phyloP scores from a whole-genome alignment of 2,329 filamentous ascomycete genomes.

The Alternaria postmessia region DNA sequence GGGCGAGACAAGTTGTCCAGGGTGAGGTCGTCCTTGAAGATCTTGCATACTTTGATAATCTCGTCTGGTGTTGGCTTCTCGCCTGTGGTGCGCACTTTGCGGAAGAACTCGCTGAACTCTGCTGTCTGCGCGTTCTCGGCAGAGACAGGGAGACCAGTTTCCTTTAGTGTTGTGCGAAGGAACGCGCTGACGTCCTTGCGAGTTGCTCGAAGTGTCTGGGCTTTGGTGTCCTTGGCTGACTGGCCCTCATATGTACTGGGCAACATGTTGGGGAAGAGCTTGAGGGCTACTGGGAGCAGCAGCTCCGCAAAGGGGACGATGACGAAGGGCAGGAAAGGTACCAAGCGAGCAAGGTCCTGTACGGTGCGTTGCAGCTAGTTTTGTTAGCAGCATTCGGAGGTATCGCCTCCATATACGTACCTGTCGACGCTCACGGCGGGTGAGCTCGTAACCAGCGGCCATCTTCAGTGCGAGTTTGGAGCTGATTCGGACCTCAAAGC shows the following conservation, averaged over 20 bases:
- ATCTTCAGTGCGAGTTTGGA: constrained; percentile 92
- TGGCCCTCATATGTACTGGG: constrained; percentile 97
- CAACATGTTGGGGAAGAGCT: constrained; percentile 95
- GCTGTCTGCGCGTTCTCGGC: constrained; percentile 85
- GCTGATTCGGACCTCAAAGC: constrained; percentile 91
- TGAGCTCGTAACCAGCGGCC: constrained; percentile 96
- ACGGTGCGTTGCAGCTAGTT: constrained; percentile 81
- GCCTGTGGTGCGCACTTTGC: constrained; percentile 85
- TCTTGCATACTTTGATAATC: constrained; percentile 98
- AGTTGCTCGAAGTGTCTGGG: constrained; percentile 78
- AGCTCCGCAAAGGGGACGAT: constrained; percentile 97
- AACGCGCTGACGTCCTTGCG: constrained; percentile 94
- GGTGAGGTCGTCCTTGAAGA: constrained; percentile 97
- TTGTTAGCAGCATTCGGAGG: constrained; percentile 18
- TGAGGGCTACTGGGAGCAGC: constrained; percentile 87
- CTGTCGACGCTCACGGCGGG: constrained; percentile 89
- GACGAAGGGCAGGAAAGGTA: constrained; percentile 96
- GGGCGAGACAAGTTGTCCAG: constrained; percentile 96
- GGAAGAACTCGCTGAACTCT: constrained; percentile 96
- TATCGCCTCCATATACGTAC: constrained; percentile 42
- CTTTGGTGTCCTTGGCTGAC: constrained; percentile 89
- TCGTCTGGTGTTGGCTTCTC: constrained; percentile 88
- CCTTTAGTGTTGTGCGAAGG: constrained; percentile 84
- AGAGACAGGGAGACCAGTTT: constrained; percentile 91
- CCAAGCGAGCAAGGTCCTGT: constrained; percentile 87